phyloP scores from a whole-genome alignment of 176 grass and related monocot species.

The Carex scoparia region DNA sequence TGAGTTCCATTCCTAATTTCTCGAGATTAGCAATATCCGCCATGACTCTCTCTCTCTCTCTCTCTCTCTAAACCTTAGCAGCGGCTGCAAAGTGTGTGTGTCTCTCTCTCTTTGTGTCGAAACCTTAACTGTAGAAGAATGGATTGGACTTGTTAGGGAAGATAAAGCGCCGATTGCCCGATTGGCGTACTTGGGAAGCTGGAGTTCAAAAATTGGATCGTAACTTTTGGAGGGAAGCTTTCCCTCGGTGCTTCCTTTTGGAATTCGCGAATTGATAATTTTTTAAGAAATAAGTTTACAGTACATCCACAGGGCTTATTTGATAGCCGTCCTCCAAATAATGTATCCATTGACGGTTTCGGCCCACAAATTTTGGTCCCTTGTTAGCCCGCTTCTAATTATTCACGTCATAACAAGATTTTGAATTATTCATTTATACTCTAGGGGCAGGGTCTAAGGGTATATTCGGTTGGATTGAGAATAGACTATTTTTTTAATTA shows the following conservation, averaged over 20 bases:
- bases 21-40: conserved; percentile 60
- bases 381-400: not conserved
- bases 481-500: no score
- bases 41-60: conserved; percentile 35
- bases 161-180: not conserved
- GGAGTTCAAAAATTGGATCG: conserved; percentile 1
- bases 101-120: not conserved
- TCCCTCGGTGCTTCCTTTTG: conserved; percentile 17
- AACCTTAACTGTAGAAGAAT: not conserved
- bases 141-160: not conserved
- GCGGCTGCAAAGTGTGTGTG: no score
- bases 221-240: conserved; percentile 20
- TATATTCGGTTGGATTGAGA: no score
- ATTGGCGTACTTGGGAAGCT: conserved; percentile 5
- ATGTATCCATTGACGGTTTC: not conserved
- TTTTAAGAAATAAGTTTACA: not conserved
- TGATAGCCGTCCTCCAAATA: not conserved
- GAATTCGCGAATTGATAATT: not conserved
- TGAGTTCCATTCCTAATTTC: conserved; percentile 83
- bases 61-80: not conserved
- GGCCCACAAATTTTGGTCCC: not conserved
- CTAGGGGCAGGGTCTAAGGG: no score
- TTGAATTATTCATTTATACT: not conserved
- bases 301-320: not conserved
- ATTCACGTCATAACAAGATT: not conserved